Evolutionary conservation across 129 eudicot genomes (phyloP).

Genomic region (Chrysanthemum seticuspe): DNA sequence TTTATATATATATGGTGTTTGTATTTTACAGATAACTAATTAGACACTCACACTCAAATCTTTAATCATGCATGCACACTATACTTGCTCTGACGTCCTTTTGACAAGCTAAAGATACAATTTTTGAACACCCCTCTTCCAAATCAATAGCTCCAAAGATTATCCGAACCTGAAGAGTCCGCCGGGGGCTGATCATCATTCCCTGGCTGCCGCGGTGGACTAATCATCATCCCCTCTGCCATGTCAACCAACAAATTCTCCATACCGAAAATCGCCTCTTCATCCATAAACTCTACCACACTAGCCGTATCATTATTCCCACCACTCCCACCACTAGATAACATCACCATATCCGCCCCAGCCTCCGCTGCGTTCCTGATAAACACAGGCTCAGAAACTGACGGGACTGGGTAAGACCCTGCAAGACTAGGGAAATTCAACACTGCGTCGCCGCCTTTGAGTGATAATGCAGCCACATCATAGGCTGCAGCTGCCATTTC

Average conservation of each 20-base stretch:
- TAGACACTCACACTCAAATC: constrained; percentile 1
- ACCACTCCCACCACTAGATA: neutral
- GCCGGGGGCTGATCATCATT: neutral
- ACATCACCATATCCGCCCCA: constrained; percentile 29
- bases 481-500: constrained; percentile 48
- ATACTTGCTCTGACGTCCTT: neutral
- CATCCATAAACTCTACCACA: constrained; percentile 31
- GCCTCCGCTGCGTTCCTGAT: constrained; percentile 37
- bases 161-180: neutral
- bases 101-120: neutral
- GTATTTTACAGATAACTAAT: neutral
- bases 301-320: too few species aligned
- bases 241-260: constrained; percentile 36
- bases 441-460: constrained; percentile 33
- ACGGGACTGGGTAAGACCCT: constrained; percentile 26
- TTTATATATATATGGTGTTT: too few species aligned
- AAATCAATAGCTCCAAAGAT: constrained; percentile 23
- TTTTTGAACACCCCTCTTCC: neutral
- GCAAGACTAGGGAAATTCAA: constrained; percentile 39
- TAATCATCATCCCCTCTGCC: constrained; percentile 48
- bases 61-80: constrained; percentile 11
- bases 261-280: constrained; percentile 41
- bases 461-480: constrained; percentile 44
- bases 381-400: constrained; percentile 23
- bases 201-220: neutral